Base-by-base conservation (phyloP, 148 eudicot genomes). In the Spergularia marina region DNA sequence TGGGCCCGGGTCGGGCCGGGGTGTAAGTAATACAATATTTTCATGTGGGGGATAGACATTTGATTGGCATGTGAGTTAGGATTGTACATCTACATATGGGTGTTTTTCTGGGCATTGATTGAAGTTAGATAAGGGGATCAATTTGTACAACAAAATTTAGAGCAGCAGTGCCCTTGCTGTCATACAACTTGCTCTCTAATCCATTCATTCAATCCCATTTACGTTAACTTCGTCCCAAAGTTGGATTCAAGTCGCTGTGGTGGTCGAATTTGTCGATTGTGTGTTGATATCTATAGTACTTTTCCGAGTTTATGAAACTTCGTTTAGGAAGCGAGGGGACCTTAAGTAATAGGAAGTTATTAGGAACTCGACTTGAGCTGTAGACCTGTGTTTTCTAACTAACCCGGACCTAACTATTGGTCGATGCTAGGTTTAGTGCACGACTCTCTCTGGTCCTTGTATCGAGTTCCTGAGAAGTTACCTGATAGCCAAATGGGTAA, bases 91-190 rank as follows among this genome's bases (percentile, higher is more conserved):
- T 55, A 71, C 72, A 64, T 71, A 72, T 8, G 49, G 49, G 49
- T 67, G 23, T 77, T 39, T 65, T 72, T 23, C 63, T 41, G 34
- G 60, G 60, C 60, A 65, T 65, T 78, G 72, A 78, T 79, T 74
- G 70, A 74, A 68, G 78, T 79, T 79, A 68, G 77, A 74, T 68
- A 66, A 34, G 68, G 73, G 81, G 53, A 65, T 78, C 77, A 63
- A 72, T 63, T 55, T 77, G 53, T 61, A n/a, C 73, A 59, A 51
- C 16, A 64, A 56, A 20, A 40, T 30, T 5, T 61, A 36, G 63
- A 71, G 69, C 71, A 63, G 49, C 49, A 44, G 8, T 64, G 18
- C 21, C 25, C 14, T 78, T 78, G 55, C 71, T 63, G 58, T 72
- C 71, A 71, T 64, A 73, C 74, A 25, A 40, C 76, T 71, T 78